Conservation (phyloP, 768 basidiomycete genomes). For the Daedaleopsis sinensis region DNA sequence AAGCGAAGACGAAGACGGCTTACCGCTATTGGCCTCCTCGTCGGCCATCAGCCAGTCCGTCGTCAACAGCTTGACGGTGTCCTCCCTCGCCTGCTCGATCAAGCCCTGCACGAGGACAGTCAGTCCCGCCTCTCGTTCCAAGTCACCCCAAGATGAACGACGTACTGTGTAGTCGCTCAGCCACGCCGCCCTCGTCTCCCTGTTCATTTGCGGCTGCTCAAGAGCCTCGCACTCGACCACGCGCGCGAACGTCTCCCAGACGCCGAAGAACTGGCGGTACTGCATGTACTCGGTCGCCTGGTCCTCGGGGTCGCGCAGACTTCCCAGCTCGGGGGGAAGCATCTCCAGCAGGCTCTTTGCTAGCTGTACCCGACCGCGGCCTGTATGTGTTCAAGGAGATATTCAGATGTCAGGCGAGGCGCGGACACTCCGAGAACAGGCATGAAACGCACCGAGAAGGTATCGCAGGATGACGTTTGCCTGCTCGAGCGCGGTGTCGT, state of each 20-base stretch:
- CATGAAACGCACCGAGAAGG: slow-evolving; percentile 72
- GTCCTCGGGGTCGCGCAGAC: slow-evolving; percentile 69
- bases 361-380: slow-evolving; percentile 71
- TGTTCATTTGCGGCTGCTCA: slow-evolving; percentile 58
- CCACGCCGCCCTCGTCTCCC: slow-evolving; percentile 64
- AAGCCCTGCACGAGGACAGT: slow-evolving; percentile 42
- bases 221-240: slow-evolving; percentile 63
- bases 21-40: slow-evolving; percentile 45
- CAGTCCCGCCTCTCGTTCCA: too few relatives aligned
- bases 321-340: slow-evolving; percentile 65
- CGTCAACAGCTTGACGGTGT: slow-evolving; percentile 70
- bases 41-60: slow-evolving; percentile 77
- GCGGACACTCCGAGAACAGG: background rate
- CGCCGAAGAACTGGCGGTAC: slow-evolving; percentile 77
- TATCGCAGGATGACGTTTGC: slow-evolving; percentile 88
- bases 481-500: slow-evolving; percentile 78
- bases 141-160: background rate
- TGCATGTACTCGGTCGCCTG: slow-evolving; percentile 76
- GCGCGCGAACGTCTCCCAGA: slow-evolving; percentile 67
- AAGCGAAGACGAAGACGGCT: slow-evolving; percentile 16
- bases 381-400: slow-evolving; percentile 39
- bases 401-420: too few relatives aligned
- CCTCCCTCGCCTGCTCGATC: slow-evolving; percentile 65
- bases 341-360: slow-evolving; percentile 61
- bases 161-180: slow-evolving; percentile 64